Base-by-base conservation (phyloP, 73 alveolate genomes). In the Paramecium sexaurelia region DNA sequence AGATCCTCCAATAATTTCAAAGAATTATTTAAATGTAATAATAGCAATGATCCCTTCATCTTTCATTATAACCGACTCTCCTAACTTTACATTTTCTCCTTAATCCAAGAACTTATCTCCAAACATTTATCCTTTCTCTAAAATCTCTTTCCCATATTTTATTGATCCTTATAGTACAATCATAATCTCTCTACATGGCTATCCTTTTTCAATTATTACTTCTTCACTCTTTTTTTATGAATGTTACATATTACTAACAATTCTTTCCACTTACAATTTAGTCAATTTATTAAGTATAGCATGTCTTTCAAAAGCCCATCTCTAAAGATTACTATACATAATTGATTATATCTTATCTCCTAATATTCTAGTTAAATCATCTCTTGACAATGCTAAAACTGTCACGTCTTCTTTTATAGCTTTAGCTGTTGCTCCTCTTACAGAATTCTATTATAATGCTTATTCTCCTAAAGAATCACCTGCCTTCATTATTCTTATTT, bases 381-480 rank as follows among this genome's bases (percentile, higher is more conserved):
- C 94, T 36, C 93, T 27, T 17, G 83, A 37, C 10, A 94, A 36
- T 1, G 88, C 82, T 35, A 90, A 87, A 51, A 85, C 61, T 35
- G 78, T 41, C 5, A 69, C 96, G 41, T 87, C 82, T 22, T 56
- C 75, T 68, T 68, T 75, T 7, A 43, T 75, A 29, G 96, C 96
- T 37, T n/a, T 93, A 0, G 91, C 96, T 8, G 97, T 93, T 2
- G 97, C 97, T 6, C 93, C 87, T 88, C 97, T 85, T 9, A 35
- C 37, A 22, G 87, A 78, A 75, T 90, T 93, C 10, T 92, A 71
- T 9, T 84, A 85, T 33, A 87, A 55, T 7, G 92, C 87, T 75
- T 93, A 85, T 88, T 94, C 97, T 26, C 94, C 96, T 15, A 93
- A 93, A 8, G 90, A 93, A 91, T 93, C 96, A 40, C 93, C 91